These are phyloP conservation scores for Aspergillus pseudoviridinutans DNA, from an alignment of 2,329 filamentous ascomycete genomes.

Conservation along the genomic window DNA sequence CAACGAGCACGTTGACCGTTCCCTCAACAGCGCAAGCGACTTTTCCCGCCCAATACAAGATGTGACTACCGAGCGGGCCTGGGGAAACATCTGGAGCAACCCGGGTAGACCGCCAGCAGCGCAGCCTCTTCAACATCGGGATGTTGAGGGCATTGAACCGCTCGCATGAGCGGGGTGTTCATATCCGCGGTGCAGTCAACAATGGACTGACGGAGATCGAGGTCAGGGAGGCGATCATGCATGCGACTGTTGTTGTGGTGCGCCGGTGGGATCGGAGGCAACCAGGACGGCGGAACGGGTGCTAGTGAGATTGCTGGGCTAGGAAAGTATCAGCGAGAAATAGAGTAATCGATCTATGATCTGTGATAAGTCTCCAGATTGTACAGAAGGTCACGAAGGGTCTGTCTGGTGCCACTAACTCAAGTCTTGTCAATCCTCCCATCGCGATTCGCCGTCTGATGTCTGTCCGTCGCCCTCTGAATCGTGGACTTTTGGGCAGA, in stretches of 20 bases:
- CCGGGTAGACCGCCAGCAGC: conserved; percentile 60
- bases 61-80: conserved; percentile 61
- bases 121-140: conserved; percentile 60
- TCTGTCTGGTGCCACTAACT: neutral
- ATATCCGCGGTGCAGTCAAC: conserved; percentile 60
- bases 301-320: conserved; percentile 50
- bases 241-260: conserved; percentile 52
- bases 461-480: neutral
- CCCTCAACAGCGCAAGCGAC: conserved; percentile 53
- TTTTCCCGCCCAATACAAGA: conserved; percentile 60
- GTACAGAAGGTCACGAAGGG: neutral
- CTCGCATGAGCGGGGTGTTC: conserved; percentile 56
- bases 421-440: too few relatives aligned
- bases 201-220: conserved; percentile 61
- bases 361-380: neutral
- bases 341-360: neutral
- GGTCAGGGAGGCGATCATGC: conserved; percentile 56
- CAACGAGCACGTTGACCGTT: conserved; percentile 56
- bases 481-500: neutral
- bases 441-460: neutral
- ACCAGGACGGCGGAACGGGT: conserved; percentile 51
- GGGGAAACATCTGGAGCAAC: conserved; percentile 62
- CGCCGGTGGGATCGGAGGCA: conserved; percentile 53
- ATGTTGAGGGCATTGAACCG: conserved; percentile 62
- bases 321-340: conserved; percentile 30